Conservation (phyloP, 169 alveolate genomes). For the Eimeria maxima region DNA sequence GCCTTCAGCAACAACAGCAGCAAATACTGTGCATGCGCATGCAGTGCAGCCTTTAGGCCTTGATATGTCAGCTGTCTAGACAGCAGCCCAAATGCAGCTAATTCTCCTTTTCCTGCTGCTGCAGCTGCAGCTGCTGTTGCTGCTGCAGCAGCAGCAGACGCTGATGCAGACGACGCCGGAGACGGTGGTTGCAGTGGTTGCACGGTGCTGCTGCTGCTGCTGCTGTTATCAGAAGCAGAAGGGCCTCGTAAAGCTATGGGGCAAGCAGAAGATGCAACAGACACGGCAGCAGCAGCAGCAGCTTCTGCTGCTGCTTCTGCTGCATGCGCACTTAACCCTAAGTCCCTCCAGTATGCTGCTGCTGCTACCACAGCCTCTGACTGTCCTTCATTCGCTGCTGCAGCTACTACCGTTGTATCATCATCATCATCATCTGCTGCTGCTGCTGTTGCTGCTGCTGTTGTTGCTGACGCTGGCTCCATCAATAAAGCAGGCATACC, state of each 20-base stretch:
- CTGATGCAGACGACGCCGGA: neutral
- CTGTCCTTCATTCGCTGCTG: neutral
- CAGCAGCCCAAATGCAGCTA: slow-evolving; percentile 22
- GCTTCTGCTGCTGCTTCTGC: slow-evolving; percentile 49
- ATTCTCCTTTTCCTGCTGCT: neutral
- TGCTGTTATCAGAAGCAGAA: slow-evolving; percentile 8
- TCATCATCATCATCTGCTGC: neutral
- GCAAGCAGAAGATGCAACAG: slow-evolving; percentile 31
- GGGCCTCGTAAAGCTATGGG: neutral
- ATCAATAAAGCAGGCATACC: neutral
- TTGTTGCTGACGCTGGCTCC: neutral
- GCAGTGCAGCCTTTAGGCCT: slow-evolving; percentile 33
- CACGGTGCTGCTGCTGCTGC: slow-evolving; percentile 19
- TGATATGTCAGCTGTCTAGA: slow-evolving; percentile 34
- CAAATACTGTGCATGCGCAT: slow-evolving; percentile 22
- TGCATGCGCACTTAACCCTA: neutral
- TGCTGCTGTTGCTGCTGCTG: slow-evolving; percentile 28
- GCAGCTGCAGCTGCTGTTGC: slow-evolving; percentile 34
- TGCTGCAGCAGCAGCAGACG: slow-evolving; percentile 48
- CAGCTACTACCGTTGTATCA: too few relatives aligned
- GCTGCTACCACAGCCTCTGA: slow-evolving; percentile 13
- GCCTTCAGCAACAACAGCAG: too few relatives aligned
- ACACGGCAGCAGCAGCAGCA: slow-evolving; percentile 50
- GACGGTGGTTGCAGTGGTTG: neutral
- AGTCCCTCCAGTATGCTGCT: slow-evolving; percentile 31